Evolutionary conservation across 2,329 filamentous ascomycete genomes (phyloP).

Genomic region (Fulvia fulva): DNA sequence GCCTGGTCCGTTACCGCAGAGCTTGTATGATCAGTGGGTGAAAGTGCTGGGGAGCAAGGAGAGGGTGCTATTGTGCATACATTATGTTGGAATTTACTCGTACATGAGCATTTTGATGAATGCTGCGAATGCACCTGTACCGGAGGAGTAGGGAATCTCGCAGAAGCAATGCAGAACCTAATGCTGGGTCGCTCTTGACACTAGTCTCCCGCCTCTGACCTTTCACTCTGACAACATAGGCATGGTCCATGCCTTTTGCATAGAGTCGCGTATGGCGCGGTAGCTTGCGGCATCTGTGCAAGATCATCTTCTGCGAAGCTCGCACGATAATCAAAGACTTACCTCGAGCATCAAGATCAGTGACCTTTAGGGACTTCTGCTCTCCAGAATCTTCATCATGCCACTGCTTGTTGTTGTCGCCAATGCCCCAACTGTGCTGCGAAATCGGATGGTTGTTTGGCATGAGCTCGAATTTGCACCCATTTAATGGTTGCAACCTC

Average conservation of each 20-base stretch:
- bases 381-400: neutral
- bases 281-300: neutral
- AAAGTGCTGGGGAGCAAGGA: slow-evolving; percentile 21
- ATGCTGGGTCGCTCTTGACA: neutral
- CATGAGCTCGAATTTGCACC: neutral
- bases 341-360: neutral
- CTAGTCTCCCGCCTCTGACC: neutral
- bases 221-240: neutral
- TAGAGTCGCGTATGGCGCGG: neutral
- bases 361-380: neutral
- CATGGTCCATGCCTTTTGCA: neutral
- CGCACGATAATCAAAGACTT: neutral
- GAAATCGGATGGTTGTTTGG: neutral
- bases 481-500: neutral
- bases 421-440: neutral
- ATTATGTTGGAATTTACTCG: slow-evolving; percentile 23
- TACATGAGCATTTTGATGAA: slow-evolving; percentile 26
- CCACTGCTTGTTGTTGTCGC: neutral
- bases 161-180: neutral
- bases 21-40: slow-evolving; percentile 16
- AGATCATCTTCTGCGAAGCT: neutral
- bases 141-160: neutral
- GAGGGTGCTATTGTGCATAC: slow-evolving; percentile 17
- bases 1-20: slow-evolving; percentile 13
- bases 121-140: slow-evolving; percentile 12